phyloP scores from a whole-genome alignment of 2,329 filamentous ascomycete species.

The Hyphodiscus sp. region DNA sequence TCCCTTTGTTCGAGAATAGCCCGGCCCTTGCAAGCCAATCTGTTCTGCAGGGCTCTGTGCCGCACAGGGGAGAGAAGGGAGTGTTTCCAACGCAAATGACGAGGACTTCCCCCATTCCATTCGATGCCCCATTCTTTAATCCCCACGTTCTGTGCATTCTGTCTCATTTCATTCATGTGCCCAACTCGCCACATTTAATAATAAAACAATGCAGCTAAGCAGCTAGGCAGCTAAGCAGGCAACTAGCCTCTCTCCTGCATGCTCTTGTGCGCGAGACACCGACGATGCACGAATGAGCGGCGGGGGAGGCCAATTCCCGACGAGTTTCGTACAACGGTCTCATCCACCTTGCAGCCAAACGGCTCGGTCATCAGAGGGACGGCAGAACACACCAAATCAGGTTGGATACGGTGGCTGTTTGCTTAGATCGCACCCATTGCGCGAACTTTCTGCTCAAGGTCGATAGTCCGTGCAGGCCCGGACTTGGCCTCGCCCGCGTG shows the following conservation, averaged over 20 bases:
- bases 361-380: neutral
- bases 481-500: constrained; percentile 10
- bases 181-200: neutral
- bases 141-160: too few species aligned
- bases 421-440: constrained; percentile 15
- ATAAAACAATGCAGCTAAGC: neutral
- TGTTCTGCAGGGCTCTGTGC: neutral
- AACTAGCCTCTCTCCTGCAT: neutral
- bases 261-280: constrained; percentile 4
- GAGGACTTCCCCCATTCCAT: neutral
- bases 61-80: neutral
- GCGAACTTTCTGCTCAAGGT: constrained; percentile 8
- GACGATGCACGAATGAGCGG: constrained; percentile 6
- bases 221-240: neutral
- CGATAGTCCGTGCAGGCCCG: constrained; percentile 11
- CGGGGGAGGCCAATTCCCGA: neutral
- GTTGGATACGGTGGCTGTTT: neutral
- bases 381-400: neutral
- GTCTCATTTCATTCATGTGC: neutral
- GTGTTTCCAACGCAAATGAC: neutral
- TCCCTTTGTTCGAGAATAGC: neutral
- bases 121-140: neutral
- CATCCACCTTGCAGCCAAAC: neutral
- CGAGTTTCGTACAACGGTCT: neutral
- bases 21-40: neutral